Conservation (phyloP, 345 rosid genomes). For the Rhizophora mangle region DNA sequence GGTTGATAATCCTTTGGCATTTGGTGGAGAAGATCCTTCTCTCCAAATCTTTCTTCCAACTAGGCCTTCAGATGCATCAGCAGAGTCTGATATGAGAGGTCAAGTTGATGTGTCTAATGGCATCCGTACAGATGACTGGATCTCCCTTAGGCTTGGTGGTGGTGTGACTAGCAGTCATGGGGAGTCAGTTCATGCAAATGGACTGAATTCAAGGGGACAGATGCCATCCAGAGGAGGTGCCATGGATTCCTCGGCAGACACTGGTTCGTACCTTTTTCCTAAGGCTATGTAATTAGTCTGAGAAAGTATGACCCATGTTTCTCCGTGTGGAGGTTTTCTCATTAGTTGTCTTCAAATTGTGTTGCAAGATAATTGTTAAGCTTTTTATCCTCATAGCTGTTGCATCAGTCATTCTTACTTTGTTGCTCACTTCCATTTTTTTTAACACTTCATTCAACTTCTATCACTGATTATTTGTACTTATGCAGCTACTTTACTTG, state of each 20-base stretch:
- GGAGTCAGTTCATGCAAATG: slow-evolving; percentile 10
- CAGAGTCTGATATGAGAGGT: slow-evolving; percentile 10
- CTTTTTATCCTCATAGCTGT: background rate
- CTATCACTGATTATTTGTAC: slow-evolving; percentile 14
- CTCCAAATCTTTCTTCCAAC: slow-evolving; percentile 29
- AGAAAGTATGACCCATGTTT: no score
- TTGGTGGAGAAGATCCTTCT: slow-evolving; percentile 29
- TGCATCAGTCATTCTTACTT: background rate
- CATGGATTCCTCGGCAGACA: slow-evolving; percentile 56
- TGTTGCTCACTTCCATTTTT: background rate
- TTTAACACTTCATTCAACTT: background rate
- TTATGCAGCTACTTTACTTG: slow-evolving; percentile 23
- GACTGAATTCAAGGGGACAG: slow-evolving; percentile 6
- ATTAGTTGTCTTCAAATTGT: background rate
- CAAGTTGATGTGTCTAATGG: slow-evolving; percentile 14
- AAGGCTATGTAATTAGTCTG: background rate
- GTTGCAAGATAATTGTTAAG: background rate
- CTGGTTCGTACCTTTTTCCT: slow-evolving; percentile 61
- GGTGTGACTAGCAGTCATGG: background rate
- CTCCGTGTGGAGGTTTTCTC: background rate
- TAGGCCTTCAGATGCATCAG: slow-evolving; percentile 10
- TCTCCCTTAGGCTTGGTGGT: slow-evolving; percentile 31
- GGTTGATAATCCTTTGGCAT: slow-evolving; percentile 26
- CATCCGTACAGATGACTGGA: slow-evolving; percentile 27
- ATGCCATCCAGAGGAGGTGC: slow-evolving; percentile 47